A percentile compares a stretch with the other conserved stretches of the same genome.
Conservation (phyloP, 2,329 filamentous ascomycete genomes). For the Epichloe bromicola region DNA sequence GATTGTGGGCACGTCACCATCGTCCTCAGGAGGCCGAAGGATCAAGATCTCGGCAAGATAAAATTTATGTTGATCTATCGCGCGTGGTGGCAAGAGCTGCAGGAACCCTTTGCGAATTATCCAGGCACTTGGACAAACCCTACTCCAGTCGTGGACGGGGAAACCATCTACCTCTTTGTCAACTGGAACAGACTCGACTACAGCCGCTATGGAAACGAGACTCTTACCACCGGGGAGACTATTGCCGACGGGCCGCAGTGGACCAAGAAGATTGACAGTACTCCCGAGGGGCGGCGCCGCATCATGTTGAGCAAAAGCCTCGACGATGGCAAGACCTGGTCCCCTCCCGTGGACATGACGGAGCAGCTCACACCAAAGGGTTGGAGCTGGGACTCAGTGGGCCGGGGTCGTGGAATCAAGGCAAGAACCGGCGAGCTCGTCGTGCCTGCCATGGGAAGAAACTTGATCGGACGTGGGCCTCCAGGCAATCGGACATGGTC, state of each 20-base stretch:
- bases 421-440: slow-evolving; percentile 11
- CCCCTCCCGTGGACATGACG: slow-evolving; percentile 12
- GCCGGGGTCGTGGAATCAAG: slow-evolving; percentile 12
- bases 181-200: slow-evolving; percentile 16
- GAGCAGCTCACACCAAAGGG: slow-evolving; percentile 9
- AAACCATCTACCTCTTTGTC: slow-evolving; percentile 19
- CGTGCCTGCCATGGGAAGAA: slow-evolving; percentile 11
- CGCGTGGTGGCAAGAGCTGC: slow-evolving; percentile 10
- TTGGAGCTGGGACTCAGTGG: slow-evolving; percentile 12
- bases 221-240: slow-evolving; percentile 10
- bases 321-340: slow-evolving; percentile 15
- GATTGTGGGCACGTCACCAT: slow-evolving; percentile 18
- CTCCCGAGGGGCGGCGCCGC: slow-evolving; percentile 13
- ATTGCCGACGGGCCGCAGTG: too few relatives aligned
- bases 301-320: slow-evolving; percentile 12
- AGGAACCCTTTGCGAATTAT: slow-evolving; percentile 13
- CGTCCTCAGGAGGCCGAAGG: slow-evolving; percentile 11
- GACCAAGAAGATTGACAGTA: slow-evolving; percentile 11
- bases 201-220: slow-evolving; percentile 14
- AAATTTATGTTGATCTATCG: too few relatives aligned
- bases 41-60: accelerated
- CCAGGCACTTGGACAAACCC: slow-evolving; percentile 18
- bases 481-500: slow-evolving; percentile 12
- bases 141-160: slow-evolving; percentile 16
- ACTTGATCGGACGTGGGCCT: slow-evolving; percentile 12